Evolutionary conservation across 176 grass and related monocot genomes (phyloP), one percentile per base, ranked within the genome.

Genomic region (Guadua angustifolia): DNA sequence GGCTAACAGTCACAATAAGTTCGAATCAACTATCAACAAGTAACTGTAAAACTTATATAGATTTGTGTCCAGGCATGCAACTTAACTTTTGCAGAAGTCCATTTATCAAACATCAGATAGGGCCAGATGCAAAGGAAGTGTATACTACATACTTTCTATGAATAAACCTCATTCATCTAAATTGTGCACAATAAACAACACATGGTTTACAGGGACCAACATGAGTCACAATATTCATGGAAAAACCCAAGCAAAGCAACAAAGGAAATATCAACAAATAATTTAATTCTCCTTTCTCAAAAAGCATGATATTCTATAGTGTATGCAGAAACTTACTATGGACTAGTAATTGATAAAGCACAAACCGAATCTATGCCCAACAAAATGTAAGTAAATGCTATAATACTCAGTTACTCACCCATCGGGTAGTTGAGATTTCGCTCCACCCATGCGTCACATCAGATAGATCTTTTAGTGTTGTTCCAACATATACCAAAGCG

Each of bases 371-470:
- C 10, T 40, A 12, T 67, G 25, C 17, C 63, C n/a, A 75, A 73
- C 35, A 89, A 61, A 74, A 73, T 25, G 17, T 38, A 83, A 8
- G 22, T 9, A 75, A 68, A 53, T 82, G 74, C 66, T 70, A 78
- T 26, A 83, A 73, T 66, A 69, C 32, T 36, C 58, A 68, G 75
- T 79, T 73, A 71, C 79, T 82, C 86, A 98, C 95, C 95, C 89
- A 93, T 88, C 95, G 91, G 86, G 95, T 83, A 58, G 93, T 95
- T 6, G 95, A 94, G 72, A 98, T 93, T 80, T 95, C 91, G 17
- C 93, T 90, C 95, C 95, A 98, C 74, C 93, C 91, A 95, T 98
- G 93, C 7, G 95, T 98, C 85, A 98, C 95, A 85, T 98, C 95
- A 57, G 95, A 90, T 77, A 98, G 95, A 93, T 98, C 95, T 77